A percentile compares a stretch with the other conserved stretches of the same genome.
phyloP scores from a whole-genome alignment of 208 protist species.

The Leishmania lainsoni region DNA sequence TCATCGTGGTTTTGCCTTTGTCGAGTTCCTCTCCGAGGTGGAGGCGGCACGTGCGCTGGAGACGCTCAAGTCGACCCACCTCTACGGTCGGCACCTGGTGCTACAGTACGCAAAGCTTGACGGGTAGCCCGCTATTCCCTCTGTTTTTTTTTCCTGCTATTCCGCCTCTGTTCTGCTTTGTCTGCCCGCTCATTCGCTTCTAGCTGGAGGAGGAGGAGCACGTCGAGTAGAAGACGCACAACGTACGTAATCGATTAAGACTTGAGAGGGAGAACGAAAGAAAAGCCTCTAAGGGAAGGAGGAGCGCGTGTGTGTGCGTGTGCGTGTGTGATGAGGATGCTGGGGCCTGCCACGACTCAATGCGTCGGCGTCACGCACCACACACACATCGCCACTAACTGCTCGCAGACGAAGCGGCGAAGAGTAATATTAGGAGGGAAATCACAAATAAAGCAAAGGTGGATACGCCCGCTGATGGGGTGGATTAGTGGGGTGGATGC shows the following conservation, averaged over 20 bases:
- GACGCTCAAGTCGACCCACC: conserved; percentile 93
- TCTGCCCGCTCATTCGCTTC: background rate
- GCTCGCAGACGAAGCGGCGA: background rate
- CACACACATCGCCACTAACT: background rate
- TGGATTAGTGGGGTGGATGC: background rate
- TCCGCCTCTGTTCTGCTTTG: background rate
- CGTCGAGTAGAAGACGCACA: background rate
- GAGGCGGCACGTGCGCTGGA: conserved; percentile 95
- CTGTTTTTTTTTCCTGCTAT: too few species aligned
- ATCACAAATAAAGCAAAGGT: background rate
- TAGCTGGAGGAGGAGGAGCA: background rate
- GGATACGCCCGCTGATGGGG: background rate
- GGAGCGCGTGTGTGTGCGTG: background rate
- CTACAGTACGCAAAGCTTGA: conserved; percentile 96
- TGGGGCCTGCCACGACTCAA: too few species aligned
- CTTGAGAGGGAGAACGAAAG: background rate
- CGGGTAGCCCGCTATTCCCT: conserved; percentile 9
- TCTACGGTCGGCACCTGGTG: conserved; percentile 98
- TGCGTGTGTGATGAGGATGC: background rate
- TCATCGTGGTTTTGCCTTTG: conserved; percentile 98
- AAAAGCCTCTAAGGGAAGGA: background rate
- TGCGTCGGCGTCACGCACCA: background rate
- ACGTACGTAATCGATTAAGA: background rate
- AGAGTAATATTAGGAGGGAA: background rate
- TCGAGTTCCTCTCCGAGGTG: conserved; percentile 96